These are phyloP conservation scores for Nadsonia fulvescens DNA, from an alignment of 805 yeast species.

Conservation along the genomic window DNA sequence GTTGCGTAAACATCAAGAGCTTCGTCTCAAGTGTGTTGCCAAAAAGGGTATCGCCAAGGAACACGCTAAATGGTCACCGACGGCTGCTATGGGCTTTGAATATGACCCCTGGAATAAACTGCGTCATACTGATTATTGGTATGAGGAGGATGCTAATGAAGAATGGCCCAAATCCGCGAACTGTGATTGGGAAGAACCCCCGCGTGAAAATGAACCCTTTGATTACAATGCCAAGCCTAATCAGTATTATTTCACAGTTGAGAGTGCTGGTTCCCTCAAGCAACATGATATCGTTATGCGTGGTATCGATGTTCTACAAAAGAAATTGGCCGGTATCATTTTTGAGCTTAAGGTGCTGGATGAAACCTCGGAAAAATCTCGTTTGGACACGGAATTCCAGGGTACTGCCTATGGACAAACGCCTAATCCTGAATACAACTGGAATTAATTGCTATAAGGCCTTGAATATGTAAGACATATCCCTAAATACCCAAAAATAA, in stretches of 20 bases:
- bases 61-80: conserved; percentile 97
- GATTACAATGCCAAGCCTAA: conserved; percentile 72
- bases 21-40: conserved; percentile 79
- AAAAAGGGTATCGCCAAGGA: conserved; percentile 95
- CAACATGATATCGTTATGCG: conserved; percentile 80
- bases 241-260: conserved; percentile 74
- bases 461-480: no score
- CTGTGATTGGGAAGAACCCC: conserved; percentile 92
- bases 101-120: conserved; percentile 98
- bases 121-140: conserved; percentile 93
- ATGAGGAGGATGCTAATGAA: conserved; percentile 65
- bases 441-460: no score
- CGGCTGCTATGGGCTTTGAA: conserved; percentile 89
- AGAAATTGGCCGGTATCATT: conserved; percentile 86
- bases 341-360: no score
- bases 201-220: conserved; percentile 69
- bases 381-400: no score
- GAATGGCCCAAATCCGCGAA: conserved; percentile 92
- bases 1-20: conserved; percentile 80
- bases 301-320: conserved; percentile 71
- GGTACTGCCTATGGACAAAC: no score
- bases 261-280: conserved; percentile 75
- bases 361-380: no score
- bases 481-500: no score
- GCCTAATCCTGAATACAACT: no score